Percentiles rank a stretch among this genome's conserved stretches.
phyloP scores from a whole-genome alignment of 2,329 filamentous ascomycete genomes.

The Aplosporella prunicola region DNA sequence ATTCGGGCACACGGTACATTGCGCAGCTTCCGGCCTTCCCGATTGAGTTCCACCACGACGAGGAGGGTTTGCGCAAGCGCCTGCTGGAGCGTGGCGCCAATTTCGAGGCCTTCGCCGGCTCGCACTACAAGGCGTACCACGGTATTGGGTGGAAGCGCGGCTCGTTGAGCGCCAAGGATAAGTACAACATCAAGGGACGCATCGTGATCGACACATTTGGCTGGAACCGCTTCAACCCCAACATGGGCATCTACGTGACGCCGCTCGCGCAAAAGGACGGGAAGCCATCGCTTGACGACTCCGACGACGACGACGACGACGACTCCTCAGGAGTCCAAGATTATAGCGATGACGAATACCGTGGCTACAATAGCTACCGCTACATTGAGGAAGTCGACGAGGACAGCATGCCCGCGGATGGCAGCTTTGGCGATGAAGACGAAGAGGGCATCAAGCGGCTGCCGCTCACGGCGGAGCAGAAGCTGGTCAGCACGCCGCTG shows the following conservation, averaged over 20 bases:
- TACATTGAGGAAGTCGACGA: constrained; percentile 23
- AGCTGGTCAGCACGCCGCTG: constrained; percentile 20
- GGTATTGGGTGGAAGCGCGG: constrained; percentile 34
- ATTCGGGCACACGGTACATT: constrained; percentile 35
- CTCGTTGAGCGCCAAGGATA: constrained; percentile 26
- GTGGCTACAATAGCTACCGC: too few relatives aligned
- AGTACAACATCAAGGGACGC: constrained; percentile 38
- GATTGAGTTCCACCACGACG: constrained; percentile 34
- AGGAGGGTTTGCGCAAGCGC: constrained; percentile 27
- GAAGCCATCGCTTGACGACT: neutral
- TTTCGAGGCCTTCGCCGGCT: constrained; percentile 39
- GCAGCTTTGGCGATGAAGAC: constrained; percentile 20
- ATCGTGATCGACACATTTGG: constrained; percentile 45
- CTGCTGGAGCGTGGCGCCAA: constrained; percentile 38
- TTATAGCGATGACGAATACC: constrained; percentile 24
- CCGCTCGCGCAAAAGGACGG: constrained; percentile 25
- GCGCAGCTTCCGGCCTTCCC: constrained; percentile 35
- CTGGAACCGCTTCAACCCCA: constrained; percentile 42
- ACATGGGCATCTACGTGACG: constrained; percentile 29
- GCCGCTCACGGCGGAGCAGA: constrained; percentile 19
- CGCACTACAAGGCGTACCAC: constrained; percentile 42
- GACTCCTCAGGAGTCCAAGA: constrained; percentile 19
- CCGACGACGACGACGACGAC: neutral
- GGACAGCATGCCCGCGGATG: constrained; percentile 20
- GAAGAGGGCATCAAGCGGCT: constrained; percentile 16